These are phyloP conservation scores for Prunus padus DNA, from an alignment of 306 rosid species.

Conservation along the genomic window DNA sequence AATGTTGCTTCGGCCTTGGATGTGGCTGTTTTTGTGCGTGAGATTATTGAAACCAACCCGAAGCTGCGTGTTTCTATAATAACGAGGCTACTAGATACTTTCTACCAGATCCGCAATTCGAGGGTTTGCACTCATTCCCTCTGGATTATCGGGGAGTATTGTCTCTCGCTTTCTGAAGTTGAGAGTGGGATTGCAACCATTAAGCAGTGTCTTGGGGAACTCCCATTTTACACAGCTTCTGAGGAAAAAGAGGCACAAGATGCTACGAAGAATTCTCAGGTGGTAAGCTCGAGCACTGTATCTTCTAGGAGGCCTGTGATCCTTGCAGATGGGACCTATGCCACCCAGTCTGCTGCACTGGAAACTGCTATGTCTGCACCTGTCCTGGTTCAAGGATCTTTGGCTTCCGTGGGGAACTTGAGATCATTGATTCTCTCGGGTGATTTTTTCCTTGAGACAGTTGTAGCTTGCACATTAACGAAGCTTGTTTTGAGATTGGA, in stretches of 20 bases:
- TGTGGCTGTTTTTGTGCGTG: slow-evolving; percentile 89
- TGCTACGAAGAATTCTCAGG: slow-evolving; percentile 50
- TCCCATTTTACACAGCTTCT: slow-evolving; percentile 71
- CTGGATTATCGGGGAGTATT: slow-evolving; percentile 95
- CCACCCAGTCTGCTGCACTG: slow-evolving; percentile 94
- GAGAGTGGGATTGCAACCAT: slow-evolving; percentile 73
- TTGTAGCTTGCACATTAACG: slow-evolving; percentile 79
- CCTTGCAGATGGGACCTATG: slow-evolving; percentile 98
- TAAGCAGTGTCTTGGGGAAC: slow-evolving; percentile 93
- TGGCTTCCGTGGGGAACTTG: slow-evolving; percentile 79
- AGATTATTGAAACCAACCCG: slow-evolving; percentile 94
- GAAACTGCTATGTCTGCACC: slow-evolving; percentile 93
- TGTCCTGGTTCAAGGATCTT: slow-evolving; percentile 72
- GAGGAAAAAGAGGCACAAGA: slow-evolving; percentile 85
- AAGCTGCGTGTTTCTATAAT: slow-evolving; percentile 82
- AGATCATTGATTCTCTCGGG: slow-evolving; percentile 89
- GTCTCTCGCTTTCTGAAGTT: slow-evolving; percentile 86
- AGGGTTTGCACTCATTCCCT: slow-evolving; percentile 94
- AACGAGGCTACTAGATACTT: slow-evolving; percentile 85
- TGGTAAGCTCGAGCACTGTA: slow-evolving; percentile 56
- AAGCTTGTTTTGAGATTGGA: slow-evolving; percentile 88
- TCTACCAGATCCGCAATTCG: slow-evolving; percentile 88
- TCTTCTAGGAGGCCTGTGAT: slow-evolving; percentile 95
- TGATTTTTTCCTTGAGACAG: slow-evolving; percentile 92
- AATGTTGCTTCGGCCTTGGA: slow-evolving; percentile 93